Percentiles rank a stretch among this genome's conserved stretches.
These are phyloP conservation scores for Aspergillus novofumigatus DNA, from an alignment of 2,329 filamentous ascomycete genomes.

Conservation along the genomic window DNA sequence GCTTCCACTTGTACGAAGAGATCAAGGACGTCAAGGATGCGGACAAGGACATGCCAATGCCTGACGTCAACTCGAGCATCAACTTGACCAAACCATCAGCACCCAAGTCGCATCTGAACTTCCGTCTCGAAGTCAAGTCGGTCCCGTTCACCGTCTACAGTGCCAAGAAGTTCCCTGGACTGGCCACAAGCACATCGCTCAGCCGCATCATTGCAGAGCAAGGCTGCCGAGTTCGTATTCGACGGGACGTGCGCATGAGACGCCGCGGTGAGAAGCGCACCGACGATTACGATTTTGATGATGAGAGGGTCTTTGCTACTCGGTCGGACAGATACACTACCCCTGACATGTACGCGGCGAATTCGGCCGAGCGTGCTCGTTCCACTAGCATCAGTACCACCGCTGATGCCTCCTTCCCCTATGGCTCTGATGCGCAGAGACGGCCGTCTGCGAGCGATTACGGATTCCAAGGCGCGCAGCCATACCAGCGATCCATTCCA, in stretches of 20 bases:
- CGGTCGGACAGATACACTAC: constrained; percentile 48
- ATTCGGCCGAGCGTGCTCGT: constrained; percentile 51
- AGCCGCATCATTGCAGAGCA: constrained; percentile 93
- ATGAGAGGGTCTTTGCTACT: constrained; percentile 45
- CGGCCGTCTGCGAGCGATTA: constrained; percentile 50
- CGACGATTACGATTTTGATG: constrained; percentile 65
- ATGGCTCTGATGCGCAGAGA: constrained; percentile 40
- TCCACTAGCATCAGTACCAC: constrained; percentile 57
- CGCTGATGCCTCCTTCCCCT: constrained; percentile 44
- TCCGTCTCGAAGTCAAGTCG: constrained; percentile 86
- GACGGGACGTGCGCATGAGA: constrained; percentile 89
- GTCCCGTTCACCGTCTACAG: constrained; percentile 83
- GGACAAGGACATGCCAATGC: constrained; percentile 53
- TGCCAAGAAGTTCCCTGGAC: constrained; percentile 96
- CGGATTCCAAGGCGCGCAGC: constrained; percentile 27
- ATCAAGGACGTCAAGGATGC: constrained; percentile 80
- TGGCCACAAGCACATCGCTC: constrained; percentile 81
- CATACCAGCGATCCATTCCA: constrained; percentile 32
- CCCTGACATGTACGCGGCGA: constrained; percentile 46
- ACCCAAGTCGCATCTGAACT: constrained; percentile 64
- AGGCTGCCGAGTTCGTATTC: constrained; percentile 91
- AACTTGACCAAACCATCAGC: constrained; percentile 38
- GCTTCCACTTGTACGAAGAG: constrained; percentile 91
- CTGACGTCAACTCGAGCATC: constrained; percentile 23
- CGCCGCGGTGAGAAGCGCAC: constrained; percentile 69